Evolutionary conservation across 495 filamentous ascomycete genomes (phyloP).

Genomic region (Aspergillus diversus): DNA sequence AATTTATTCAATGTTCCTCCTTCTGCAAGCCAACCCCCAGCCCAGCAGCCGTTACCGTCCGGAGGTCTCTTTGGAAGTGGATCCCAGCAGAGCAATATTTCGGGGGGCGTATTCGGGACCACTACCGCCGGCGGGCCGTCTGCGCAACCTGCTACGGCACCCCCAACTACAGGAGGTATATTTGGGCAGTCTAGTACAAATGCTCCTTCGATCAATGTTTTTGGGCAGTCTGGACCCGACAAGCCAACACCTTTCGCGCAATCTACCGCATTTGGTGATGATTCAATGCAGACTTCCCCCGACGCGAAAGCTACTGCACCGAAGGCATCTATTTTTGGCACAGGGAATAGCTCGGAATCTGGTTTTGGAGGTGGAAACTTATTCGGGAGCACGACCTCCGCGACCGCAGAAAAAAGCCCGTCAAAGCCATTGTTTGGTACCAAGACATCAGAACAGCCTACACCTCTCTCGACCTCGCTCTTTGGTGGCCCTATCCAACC

Average conservation of each 20-base stretch:
- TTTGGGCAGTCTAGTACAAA: constrained; percentile 31
- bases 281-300: constrained; percentile 51
- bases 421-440: constrained; percentile 31
- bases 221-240: constrained; percentile 27
- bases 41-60: constrained; percentile 28
- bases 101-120: constrained; percentile 28
- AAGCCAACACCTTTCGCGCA: constrained; percentile 33
- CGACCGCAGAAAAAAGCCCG: constrained; percentile 20
- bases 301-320: constrained; percentile 37
- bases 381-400: constrained; percentile 25
- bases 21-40: constrained; percentile 22
- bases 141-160: constrained; percentile 17
- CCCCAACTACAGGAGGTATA: constrained; percentile 28
- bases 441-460: constrained; percentile 21
- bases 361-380: constrained; percentile 17
- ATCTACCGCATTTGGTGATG: constrained; percentile 30
- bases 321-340: constrained; percentile 27
- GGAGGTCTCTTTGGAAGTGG: constrained; percentile 28
- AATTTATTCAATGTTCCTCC: constrained; percentile 39
- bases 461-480: constrained; percentile 25
- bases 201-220: constrained; percentile 27
- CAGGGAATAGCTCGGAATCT: constrained; percentile 15
- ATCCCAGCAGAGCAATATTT: constrained; percentile 20
- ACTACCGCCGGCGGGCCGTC: constrained; percentile 29
- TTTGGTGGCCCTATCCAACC: constrained; percentile 31